phyloP scores from a whole-genome alignment of 2,329 filamentous ascomycete species.

The Graphilbum fragrans region DNA sequence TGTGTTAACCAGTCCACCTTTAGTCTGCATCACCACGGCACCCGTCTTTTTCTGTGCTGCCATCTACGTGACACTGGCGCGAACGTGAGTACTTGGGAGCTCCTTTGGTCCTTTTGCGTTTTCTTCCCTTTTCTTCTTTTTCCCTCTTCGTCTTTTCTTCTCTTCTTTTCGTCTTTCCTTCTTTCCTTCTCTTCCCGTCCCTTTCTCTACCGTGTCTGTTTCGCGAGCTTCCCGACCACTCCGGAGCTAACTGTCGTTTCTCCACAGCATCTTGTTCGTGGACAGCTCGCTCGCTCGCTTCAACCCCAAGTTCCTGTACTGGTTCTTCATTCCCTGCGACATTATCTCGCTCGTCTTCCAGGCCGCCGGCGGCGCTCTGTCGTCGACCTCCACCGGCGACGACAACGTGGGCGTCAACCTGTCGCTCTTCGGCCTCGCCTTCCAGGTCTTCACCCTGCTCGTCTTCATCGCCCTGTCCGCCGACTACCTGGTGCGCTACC shows the following conservation, averaged over 20 bases:
- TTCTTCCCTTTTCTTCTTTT: background rate
- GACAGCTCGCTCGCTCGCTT: conserved; percentile 26
- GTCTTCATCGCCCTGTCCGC: conserved; percentile 35
- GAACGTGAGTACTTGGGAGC: conserved; percentile 7
- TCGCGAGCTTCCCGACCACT: background rate
- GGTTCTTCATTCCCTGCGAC: conserved; percentile 39
- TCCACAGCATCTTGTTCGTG: conserved; percentile 21
- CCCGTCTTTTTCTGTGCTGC: conserved; percentile 48
- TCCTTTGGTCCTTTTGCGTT: too few relatives aligned
- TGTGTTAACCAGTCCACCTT: background rate
- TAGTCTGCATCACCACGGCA: conserved; percentile 44
- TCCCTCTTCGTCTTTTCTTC: background rate
- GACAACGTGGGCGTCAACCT: conserved; percentile 34
- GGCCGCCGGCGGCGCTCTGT: conserved; percentile 41
- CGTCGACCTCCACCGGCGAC: conserved; percentile 28
- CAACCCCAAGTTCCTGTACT: conserved; percentile 27
- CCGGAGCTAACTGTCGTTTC: background rate
- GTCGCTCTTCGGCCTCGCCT: conserved; percentile 41
- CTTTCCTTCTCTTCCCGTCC: background rate
- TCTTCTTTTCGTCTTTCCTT: background rate
- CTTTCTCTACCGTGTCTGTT: background rate
- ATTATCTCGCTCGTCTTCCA: conserved; percentile 42
- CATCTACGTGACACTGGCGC: conserved; percentile 49
- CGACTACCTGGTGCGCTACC: conserved; percentile 33
- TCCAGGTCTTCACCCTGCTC: conserved; percentile 43